These are phyloP conservation scores for Eucalyptus marginata DNA, from an alignment of 345 rosid genomes.

Conservation along the genomic window DNA sequence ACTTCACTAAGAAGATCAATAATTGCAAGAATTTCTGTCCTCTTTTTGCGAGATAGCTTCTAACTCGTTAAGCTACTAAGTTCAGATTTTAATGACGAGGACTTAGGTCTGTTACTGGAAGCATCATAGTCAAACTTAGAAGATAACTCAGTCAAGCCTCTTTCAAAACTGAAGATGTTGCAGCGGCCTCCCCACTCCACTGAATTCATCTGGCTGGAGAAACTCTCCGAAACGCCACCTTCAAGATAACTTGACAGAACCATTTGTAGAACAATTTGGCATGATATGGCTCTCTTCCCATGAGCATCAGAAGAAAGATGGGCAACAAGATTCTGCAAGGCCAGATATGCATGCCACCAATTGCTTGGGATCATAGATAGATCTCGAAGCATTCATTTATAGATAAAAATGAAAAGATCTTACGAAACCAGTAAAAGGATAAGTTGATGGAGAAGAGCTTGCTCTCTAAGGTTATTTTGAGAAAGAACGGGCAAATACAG, in stretches of 20 bases:
- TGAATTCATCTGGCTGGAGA: conserved; percentile 31
- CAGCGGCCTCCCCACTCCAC: conserved; percentile 44
- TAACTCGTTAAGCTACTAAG: conserved; percentile 30
- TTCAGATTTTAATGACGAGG: conserved; percentile 34
- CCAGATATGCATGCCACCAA: conserved; percentile 73
- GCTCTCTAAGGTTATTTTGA: no score
- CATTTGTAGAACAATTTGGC: conserved; percentile 38
- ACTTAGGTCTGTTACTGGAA: conserved; percentile 12
- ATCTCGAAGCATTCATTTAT: no score
- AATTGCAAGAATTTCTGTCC: conserved; percentile 55
- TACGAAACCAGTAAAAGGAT: no score
- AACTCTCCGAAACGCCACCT: conserved; percentile 34
- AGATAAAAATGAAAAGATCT: no score
- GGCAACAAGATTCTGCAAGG: conserved; percentile 66
- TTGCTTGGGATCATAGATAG: conserved; percentile 23
- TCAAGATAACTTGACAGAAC: conserved; percentile 56
- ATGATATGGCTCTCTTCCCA: conserved; percentile 14
- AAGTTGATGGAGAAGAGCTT: no score
- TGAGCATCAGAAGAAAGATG: conserved; percentile 26
- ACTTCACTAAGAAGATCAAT: conserved; percentile 65
- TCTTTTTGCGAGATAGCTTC: conserved; percentile 27
- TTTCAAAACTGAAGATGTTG: conserved; percentile 31
- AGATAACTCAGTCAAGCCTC: conserved; percentile 11
- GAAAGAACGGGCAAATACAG: no score
- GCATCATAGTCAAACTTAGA: conserved; percentile 15